Percentiles rank a stretch among this genome's conserved stretches.
phyloP scores from a whole-genome alignment of 129 eudicot species.

The Pittosporum tobira region DNA sequence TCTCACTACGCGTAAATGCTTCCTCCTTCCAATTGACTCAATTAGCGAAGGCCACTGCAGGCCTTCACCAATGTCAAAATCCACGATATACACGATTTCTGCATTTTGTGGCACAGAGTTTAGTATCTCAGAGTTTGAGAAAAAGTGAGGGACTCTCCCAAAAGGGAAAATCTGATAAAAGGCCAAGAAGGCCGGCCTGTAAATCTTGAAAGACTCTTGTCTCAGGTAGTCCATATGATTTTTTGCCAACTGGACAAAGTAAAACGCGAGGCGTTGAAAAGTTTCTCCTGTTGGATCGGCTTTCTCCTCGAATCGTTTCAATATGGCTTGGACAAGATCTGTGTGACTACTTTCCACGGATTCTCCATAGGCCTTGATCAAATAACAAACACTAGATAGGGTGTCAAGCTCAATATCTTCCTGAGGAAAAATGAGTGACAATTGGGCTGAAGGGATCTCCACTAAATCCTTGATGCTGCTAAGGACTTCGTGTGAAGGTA shows the following conservation, averaged over 20 bases:
- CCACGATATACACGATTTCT: not conserved
- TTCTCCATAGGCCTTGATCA: slow-evolving; percentile 14
- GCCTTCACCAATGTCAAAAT: slow-evolving; percentile 9
- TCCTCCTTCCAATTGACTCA: slow-evolving; percentile 7
- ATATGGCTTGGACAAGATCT: slow-evolving; percentile 3
- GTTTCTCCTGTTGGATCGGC: slow-evolving; percentile 13
- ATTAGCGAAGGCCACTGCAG: slow-evolving; percentile 10
- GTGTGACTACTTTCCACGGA: slow-evolving; percentile 1
- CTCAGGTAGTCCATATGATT: slow-evolving; percentile 8
- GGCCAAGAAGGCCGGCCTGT: slow-evolving; percentile 12
- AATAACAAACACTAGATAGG: slow-evolving; percentile 2
- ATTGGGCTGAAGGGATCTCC: slow-evolving; percentile 16
- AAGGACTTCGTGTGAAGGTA: slow-evolving; percentile 7
- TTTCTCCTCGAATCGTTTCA: not conserved
- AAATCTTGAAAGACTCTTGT: slow-evolving; percentile 8
- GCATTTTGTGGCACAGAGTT: slow-evolving; percentile 6
- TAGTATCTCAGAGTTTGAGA: slow-evolving; percentile 8
- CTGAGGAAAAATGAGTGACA: slow-evolving; percentile 2
- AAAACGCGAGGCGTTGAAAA: slow-evolving; percentile 8
- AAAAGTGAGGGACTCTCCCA: slow-evolving; percentile 8
- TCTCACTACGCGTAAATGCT: not conserved
- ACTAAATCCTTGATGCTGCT: slow-evolving; percentile 5
- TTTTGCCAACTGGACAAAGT: not conserved
- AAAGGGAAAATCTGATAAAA: slow-evolving; percentile 11
- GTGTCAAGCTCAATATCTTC: slow-evolving; percentile 5